Evolutionary conservation across 768 basidiomycete species (phyloP).

Genomic region (Boletus reticuloceps): DNA sequence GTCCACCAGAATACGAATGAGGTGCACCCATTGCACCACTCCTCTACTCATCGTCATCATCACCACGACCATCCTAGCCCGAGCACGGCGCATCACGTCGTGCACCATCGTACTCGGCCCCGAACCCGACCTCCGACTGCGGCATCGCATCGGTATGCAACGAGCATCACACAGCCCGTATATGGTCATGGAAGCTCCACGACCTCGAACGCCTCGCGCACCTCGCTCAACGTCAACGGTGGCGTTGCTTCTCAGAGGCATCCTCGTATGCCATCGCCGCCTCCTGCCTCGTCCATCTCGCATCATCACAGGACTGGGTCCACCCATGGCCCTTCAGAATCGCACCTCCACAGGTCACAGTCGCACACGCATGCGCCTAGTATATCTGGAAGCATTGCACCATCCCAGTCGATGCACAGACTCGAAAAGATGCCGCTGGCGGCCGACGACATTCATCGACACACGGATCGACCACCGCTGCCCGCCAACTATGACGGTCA

Average conservation of each 20-base stretch:
- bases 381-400: neutral
- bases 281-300: slow-evolving; percentile 4
- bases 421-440: slow-evolving; percentile 1
- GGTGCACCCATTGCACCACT: slow-evolving; percentile 12
- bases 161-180: slow-evolving; percentile 23
- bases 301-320: slow-evolving; percentile 4
- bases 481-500: slow-evolving; percentile 22
- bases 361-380: slow-evolving; percentile 10
- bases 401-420: neutral
- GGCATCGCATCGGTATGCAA: slow-evolving; percentile 30
- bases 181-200: slow-evolving; percentile 27
- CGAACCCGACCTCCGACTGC: slow-evolving; percentile 29
- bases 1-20: slow-evolving; percentile 9
- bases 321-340: slow-evolving; percentile 6
- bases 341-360: slow-evolving; percentile 16
- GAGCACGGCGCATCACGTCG: slow-evolving; percentile 15
- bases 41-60: neutral
- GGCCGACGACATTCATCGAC: slow-evolving; percentile 18
- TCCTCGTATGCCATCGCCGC: slow-evolving; percentile 9
- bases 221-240: slow-evolving; percentile 20
- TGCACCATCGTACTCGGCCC: slow-evolving; percentile 17
- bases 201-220: slow-evolving; percentile 17
- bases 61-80: slow-evolving; percentile 13
- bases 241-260: slow-evolving; percentile 9
- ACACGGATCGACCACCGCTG: slow-evolving; percentile 19